A percentile compares a stretch with the other conserved stretches of the same genome.
Conservation (phyloP, 1,284 basidiomycete genomes). For the Wallemia hederae region DNA sequence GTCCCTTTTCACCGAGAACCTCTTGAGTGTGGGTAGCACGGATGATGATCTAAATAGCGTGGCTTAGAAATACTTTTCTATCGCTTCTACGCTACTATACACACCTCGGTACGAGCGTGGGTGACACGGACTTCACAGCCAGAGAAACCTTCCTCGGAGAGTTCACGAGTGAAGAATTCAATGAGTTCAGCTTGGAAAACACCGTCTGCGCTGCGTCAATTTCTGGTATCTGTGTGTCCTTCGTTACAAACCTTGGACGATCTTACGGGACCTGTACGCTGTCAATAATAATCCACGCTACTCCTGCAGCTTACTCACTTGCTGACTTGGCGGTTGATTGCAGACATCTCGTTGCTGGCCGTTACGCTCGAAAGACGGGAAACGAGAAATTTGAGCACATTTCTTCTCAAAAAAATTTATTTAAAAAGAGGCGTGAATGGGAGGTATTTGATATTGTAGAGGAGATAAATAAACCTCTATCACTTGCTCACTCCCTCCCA, state of each 20-base stretch:
- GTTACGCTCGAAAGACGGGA: background rate
- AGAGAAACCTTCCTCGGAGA: slow-evolving; percentile 98
- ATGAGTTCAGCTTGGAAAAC: slow-evolving; percentile 94
- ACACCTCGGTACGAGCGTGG: slow-evolving; percentile 85
- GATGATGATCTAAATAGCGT: slow-evolving; percentile 70
- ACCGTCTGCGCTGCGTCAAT: slow-evolving; percentile 58
- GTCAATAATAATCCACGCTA: background rate
- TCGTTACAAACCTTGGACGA: background rate
- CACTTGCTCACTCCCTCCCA: too few species aligned
- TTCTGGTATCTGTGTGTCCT: background rate
- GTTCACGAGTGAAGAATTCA: slow-evolving; percentile 95
- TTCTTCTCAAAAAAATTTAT: background rate
- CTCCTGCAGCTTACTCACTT: background rate
- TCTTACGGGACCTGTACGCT: background rate
- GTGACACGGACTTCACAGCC: slow-evolving; percentile 99
- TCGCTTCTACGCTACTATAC: slow-evolving; percentile 4
- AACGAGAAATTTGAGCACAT: background rate
- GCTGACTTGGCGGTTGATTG: background rate
- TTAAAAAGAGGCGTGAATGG: background rate
- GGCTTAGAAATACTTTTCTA: background rate
- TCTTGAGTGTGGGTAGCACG: slow-evolving; percentile 99
- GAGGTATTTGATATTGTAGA: too few species aligned
- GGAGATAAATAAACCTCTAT: too few species aligned
- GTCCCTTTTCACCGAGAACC: slow-evolving; percentile 97
- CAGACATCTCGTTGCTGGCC: background rate